Evolutionary conservation across 2,329 filamentous ascomycete genomes (phyloP).

Genomic region (Apiospora phragmitis): DNA sequence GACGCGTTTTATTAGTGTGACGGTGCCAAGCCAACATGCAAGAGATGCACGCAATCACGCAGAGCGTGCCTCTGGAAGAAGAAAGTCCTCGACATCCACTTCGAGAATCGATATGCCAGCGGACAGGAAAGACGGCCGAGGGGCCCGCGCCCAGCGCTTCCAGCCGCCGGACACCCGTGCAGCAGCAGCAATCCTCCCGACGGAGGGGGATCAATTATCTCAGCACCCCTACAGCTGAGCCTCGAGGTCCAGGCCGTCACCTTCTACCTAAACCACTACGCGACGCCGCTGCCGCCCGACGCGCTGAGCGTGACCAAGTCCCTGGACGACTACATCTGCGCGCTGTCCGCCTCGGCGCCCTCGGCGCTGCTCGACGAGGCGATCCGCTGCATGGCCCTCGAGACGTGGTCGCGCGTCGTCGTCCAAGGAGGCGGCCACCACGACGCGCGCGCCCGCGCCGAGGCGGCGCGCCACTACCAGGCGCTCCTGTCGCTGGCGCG

Average conservation of each 20-base stretch:
- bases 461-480: neutral
- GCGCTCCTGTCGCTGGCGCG: neutral
- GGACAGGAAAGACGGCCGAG: neutral
- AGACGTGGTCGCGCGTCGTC: neutral
- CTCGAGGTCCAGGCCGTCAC: neutral
- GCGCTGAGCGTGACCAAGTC: neutral
- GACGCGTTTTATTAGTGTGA: neutral
- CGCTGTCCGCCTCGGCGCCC: neutral
- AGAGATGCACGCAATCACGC: neutral
- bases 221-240: neutral
- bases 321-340: conserved; percentile 6
- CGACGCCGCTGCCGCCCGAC: neutral
- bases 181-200: neutral
- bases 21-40: neutral
- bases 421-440: neutral
- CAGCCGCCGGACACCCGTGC: neutral
- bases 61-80: neutral
- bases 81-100: neutral
- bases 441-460: neutral
- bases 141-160: neutral
- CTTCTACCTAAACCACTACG: neutral
- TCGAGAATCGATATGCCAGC: neutral
- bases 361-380: neutral
- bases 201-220: neutral
- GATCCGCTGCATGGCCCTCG: neutral